phyloP scores from a whole-genome alignment of 345 rosid genomes.

The Theobroma cacao region DNA sequence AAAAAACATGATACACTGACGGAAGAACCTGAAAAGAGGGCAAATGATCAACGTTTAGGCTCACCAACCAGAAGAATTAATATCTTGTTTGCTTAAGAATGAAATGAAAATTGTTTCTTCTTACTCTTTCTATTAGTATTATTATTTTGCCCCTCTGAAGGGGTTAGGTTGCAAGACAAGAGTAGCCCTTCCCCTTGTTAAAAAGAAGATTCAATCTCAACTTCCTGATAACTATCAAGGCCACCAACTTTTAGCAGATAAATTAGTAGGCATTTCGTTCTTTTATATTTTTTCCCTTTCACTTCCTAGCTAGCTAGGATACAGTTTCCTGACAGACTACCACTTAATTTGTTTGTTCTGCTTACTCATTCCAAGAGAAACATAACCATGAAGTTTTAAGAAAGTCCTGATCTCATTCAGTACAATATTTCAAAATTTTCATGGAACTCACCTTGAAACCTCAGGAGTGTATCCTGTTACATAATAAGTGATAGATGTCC shows the following conservation, averaged over 20 bases:
- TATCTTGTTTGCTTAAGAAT: neutral
- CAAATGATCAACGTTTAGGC: neutral
- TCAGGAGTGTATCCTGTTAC: slow-evolving; percentile 77
- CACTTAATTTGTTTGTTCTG: too few relatives aligned
- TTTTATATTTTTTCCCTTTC: too few relatives aligned
- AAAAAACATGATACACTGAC: slow-evolving; percentile 57
- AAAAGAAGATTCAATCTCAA: too few relatives aligned
- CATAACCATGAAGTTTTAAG: neutral
- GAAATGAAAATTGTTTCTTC: neutral
- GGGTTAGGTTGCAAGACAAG: too few relatives aligned
- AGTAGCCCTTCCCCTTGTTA: too few relatives aligned
- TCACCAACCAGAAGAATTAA: neutral
- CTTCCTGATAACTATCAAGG: too few relatives aligned
- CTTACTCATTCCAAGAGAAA: too few relatives aligned
- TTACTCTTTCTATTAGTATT: neutral
- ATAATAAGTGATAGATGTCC: slow-evolving; percentile 74
- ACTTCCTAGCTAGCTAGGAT: too few relatives aligned
- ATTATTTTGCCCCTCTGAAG: too few relatives aligned
- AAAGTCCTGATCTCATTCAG: neutral
- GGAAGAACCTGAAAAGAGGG: slow-evolving; percentile 54
- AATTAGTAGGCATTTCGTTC: too few relatives aligned
- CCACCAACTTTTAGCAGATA: too few relatives aligned
- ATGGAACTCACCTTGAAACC: slow-evolving; percentile 50
- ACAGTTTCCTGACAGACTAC: neutral
- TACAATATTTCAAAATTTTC: neutral